These are phyloP conservation scores for Tuctoria greenei DNA, from an alignment of 176 grass and related monocot species.

Conservation along the genomic window DNA sequence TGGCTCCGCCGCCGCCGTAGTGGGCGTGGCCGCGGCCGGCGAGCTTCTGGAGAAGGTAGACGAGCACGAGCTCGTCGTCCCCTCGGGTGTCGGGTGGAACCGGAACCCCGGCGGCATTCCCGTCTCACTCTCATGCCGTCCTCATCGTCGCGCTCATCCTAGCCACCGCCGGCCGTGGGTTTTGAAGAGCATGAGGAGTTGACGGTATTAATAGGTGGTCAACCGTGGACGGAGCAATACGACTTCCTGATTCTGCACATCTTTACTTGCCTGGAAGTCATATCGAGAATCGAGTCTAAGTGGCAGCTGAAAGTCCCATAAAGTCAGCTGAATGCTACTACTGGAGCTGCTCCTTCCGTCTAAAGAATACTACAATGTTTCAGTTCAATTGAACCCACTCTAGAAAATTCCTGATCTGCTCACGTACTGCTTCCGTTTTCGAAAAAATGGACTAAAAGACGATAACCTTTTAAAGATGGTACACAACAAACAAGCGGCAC, in stretches of 20 bases:
- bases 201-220: neutral
- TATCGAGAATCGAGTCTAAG: no score
- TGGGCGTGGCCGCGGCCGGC: conserved; percentile 35
- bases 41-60: no score
- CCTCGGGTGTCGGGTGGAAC: conserved; percentile 80
- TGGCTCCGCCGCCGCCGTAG: conserved; percentile 33
- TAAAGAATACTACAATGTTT: no score
- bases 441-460: no score
- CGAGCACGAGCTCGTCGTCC: conserved; percentile 77
- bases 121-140: no score
- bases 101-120: conserved; percentile 48
- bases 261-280: neutral
- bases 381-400: conserved; percentile 10
- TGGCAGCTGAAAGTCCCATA: no score
- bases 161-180: neutral
- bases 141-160: neutral
- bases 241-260: neutral
- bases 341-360: no score
- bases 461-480: neutral
- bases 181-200: neutral
- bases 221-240: neutral
- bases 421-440: no score
- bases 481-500: neutral
- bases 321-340: no score
- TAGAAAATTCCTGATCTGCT: neutral